Evolutionary conservation across 129 eudicot species (phyloP).

Genomic region (Flaveria sonorensis): DNA sequence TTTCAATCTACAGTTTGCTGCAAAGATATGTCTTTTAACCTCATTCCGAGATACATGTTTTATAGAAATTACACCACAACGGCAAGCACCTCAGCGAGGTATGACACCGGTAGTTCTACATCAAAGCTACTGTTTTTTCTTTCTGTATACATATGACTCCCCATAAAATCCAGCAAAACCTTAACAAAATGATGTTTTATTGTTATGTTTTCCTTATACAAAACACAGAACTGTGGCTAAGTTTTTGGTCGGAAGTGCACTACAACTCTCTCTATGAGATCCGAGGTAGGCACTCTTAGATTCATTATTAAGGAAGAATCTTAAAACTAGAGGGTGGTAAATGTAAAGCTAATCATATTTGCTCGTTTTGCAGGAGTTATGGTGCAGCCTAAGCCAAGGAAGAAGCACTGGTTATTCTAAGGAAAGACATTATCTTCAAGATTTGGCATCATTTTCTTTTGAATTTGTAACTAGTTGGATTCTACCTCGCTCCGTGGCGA

Average conservation of each 20-base stretch:
- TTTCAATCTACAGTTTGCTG: conserved; percentile 53
- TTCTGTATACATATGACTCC: not conserved
- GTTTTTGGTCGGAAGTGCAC: conserved; percentile 92
- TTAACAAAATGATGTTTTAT: not conserved
- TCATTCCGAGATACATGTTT: conserved; percentile 86
- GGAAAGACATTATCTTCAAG: conserved; percentile 7
- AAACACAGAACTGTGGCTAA: conserved; percentile 72
- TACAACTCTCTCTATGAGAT: conserved; percentile 78
- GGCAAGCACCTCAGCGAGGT: conserved; percentile 64
- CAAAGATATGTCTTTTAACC: conserved; percentile 81
- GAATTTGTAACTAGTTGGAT: not conserved
- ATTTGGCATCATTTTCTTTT: not conserved
- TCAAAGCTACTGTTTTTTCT: not conserved
- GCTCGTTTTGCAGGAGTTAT: conserved; percentile 51
- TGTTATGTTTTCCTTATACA: not conserved
- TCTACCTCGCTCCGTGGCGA: too few relatives aligned
- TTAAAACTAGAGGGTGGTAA: not conserved
- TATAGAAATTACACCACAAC: conserved; percentile 71
- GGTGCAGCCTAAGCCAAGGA: conserved; percentile 60
- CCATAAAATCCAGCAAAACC: conserved; percentile 8
- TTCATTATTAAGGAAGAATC: not conserved
- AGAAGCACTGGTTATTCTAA: conserved; percentile 78
- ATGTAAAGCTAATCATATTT: conserved; percentile 15
- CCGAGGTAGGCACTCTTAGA: conserved; percentile 44
- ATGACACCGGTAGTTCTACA: not conserved